phyloP scores from a whole-genome alignment of 768 basidiomycete genomes.

The Gelatoporia subvermispora region DNA sequence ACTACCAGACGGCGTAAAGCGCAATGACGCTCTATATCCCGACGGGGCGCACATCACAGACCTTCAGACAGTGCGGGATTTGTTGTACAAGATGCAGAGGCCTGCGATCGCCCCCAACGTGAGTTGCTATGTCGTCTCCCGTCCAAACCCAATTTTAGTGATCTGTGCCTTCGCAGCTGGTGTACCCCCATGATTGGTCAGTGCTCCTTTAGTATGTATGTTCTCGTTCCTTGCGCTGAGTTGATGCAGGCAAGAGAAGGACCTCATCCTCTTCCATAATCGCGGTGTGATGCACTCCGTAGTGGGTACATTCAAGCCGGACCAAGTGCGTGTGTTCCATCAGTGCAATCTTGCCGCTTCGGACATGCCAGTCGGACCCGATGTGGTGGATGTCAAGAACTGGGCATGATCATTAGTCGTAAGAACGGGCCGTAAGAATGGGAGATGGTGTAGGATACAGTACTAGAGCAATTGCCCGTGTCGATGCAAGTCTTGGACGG shows the following conservation, averaged over 20 bases:
- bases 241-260: conserved; percentile 45
- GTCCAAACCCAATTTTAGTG: neutral
- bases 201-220: conserved; percentile 3
- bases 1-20: conserved; percentile 53
- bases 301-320: conserved; percentile 64
- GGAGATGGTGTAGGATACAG: no score
- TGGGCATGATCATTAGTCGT: conserved; percentile 57
- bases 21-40: conserved; percentile 71
- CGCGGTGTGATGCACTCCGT: conserved; percentile 78
- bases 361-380: conserved; percentile 64
- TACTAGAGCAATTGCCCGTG: no score
- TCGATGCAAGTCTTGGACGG: no score
- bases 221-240: neutral
- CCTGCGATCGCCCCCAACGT: conserved; percentile 82
- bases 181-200: conserved; percentile 88
- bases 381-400: conserved; percentile 56
- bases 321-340: conserved; percentile 72
- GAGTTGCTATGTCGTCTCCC: conserved; percentile 16
- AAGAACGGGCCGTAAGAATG: no score
- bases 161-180: conserved; percentile 39
- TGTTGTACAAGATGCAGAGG: conserved; percentile 83
- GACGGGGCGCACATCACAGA: conserved; percentile 76
- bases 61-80: conserved; percentile 61
- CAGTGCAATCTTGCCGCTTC: conserved; percentile 87
- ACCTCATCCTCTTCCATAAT: conserved; percentile 85